Evolutionary conservation across 306 rosid species (phyloP).

Genomic region (Quercus gilva): DNA sequence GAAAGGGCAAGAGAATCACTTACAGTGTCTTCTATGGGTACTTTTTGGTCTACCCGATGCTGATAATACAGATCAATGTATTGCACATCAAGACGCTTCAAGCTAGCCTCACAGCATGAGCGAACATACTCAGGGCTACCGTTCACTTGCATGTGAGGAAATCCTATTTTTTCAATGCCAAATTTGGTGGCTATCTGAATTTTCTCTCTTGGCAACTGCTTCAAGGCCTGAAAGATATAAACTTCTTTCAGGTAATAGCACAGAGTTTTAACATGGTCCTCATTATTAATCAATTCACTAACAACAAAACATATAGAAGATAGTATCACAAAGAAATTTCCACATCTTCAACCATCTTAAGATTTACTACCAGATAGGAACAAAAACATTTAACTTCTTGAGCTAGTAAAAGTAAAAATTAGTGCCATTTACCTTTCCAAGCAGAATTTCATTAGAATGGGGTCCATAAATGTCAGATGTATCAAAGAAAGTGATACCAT

Average conservation of each 20-base stretch:
- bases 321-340: background rate
- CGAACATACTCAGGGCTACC: conserved; percentile 77
- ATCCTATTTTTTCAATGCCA: conserved; percentile 28
- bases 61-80: conserved; percentile 82
- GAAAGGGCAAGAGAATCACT: background rate
- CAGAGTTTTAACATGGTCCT: background rate
- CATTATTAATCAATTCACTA: background rate
- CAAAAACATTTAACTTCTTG: background rate
- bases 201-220: conserved; percentile 61
- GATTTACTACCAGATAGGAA: background rate
- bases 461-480: conserved; percentile 35
- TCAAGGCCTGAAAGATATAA: conserved; percentile 46
- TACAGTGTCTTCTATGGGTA: conserved; percentile 79
- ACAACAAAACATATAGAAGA: background rate
- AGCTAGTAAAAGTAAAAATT: background rate
- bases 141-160: conserved; percentile 11
- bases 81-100: conserved; percentile 64
- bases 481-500: conserved; percentile 42
- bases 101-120: conserved; percentile 66
- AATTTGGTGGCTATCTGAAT: conserved; percentile 75
- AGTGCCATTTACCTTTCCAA: conserved; percentile 28
- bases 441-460: conserved; percentile 29
- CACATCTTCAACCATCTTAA: background rate
- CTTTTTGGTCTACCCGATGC: conserved; percentile 49
- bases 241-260: background rate